Base-by-base conservation (phyloP, 345 rosid genomes). In the Anacardium occidentale region DNA sequence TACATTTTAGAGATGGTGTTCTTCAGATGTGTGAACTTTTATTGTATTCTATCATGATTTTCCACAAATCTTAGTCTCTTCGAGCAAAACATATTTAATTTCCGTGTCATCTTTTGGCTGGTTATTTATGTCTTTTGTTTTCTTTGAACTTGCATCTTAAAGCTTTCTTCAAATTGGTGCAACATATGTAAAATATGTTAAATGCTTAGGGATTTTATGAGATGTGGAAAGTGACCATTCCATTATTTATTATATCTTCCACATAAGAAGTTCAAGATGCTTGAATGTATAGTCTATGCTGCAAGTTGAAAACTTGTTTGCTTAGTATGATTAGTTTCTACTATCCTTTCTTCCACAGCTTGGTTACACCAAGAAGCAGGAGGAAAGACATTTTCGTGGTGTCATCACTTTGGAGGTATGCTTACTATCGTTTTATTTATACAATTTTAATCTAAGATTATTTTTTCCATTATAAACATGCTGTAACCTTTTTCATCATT, bases 361-460 rank as follows among this genome's bases (percentile, higher is more conserved):
- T 80, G 91, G 91, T 66, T 94, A 92, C 78, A 91, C 97, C 24
- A 92, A 87, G 79, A 94, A 92, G 85, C 94, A 90, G 83, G 98
- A 94, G 85, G 98, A 94, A 61, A 80, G 92, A 53, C 88, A 80
- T 71, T 94, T 94, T 70, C 98, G 95, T 32, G 98, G 98, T 68
- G 88, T 89, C 74, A 87, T 94, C 51, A 71, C 89, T 48, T 88
- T 94, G 84, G 95, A 92, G 97, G 98, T 92, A 66, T 53, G 72
- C 4, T 50, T 20, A 58, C 48, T 42, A 42, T 25, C 24, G 15
- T 61, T 26, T 25, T 20, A n/a, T 40, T 69, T 29, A 1, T 29
- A 69, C 53, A 64, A 14, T 40, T 51, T 8, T 15, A 9, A 12
- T 62, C 21, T 54, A 45, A 48, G 58, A 37, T 60, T 62, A 7